phyloP scores from a whole-genome alignment of 371 early-diverging fungal genomes.

The Circinella minor region DNA sequence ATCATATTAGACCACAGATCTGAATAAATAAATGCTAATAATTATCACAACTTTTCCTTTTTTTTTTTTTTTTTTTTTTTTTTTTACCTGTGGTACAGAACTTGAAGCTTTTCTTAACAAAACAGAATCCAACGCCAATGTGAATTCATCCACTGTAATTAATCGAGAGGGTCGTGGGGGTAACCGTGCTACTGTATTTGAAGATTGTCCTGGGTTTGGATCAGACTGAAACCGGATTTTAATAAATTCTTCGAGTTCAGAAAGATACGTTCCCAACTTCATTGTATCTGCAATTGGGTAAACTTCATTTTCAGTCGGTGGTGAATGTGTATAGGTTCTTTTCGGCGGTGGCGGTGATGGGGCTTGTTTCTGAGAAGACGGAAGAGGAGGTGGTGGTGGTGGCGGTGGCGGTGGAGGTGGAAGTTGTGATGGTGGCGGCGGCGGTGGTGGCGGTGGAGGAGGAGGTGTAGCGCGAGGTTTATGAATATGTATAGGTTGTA shows the following conservation, averaged over 20 bases:
- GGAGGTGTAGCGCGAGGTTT: not conserved
- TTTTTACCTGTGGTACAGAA: not conserved
- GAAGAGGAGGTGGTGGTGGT: not conserved
- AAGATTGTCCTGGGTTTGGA: not conserved
- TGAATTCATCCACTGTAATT: conserved; percentile 30
- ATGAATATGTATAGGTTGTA: not conserved
- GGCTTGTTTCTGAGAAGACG: not conserved
- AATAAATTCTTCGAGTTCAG: conserved; percentile 28
- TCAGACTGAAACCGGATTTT: conserved; percentile 25
- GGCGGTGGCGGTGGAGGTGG: not conserved
- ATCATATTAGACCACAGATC: no score
- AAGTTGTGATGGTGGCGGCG: not conserved
- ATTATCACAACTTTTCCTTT: no score
- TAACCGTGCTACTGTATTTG: not conserved
- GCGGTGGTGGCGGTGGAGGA: not conserved
- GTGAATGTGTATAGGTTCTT: not conserved
- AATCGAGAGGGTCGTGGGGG: conserved; percentile 27
- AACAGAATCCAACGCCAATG: conserved; percentile 28
- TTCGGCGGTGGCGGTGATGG: not conserved
- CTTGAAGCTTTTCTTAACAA: conserved; percentile 13
- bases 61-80: no score
- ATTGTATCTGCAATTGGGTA: conserved; percentile 10
- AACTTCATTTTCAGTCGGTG: conserved; percentile 5
- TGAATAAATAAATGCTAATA: not conserved
- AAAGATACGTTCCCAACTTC: conserved; percentile 17